A percentile compares a stretch with the other conserved stretches of the same genome.
These are phyloP conservation scores for Pelargonium myrrhifolium DNA, from an alignment of 441 rosid species.

Conservation along the genomic window DNA sequence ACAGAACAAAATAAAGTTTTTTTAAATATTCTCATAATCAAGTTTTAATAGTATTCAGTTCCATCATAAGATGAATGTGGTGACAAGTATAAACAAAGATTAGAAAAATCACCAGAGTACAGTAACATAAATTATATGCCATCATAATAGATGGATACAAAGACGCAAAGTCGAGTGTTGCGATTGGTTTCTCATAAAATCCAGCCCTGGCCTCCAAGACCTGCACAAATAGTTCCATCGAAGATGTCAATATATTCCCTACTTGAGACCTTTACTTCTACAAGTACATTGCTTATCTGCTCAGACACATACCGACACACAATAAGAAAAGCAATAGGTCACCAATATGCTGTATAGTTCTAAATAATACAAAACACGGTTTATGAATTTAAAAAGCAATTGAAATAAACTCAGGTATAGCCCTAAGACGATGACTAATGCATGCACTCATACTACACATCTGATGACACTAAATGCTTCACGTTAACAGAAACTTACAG, in stretches of 20 bases:
- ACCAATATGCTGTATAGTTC: background rate
- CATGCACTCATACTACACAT: background rate
- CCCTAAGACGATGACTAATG: background rate
- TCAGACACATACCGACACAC: no score
- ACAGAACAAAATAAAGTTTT: slow-evolving; percentile 24
- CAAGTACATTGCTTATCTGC: no score
- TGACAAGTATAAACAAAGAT: slow-evolving; percentile 14
- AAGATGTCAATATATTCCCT: slow-evolving; percentile 6
- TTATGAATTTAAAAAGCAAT: slow-evolving; percentile 1
- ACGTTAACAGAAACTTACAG: slow-evolving; percentile 50
- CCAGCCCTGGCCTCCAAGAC: slow-evolving; percentile 92
- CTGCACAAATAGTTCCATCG: slow-evolving; percentile 36
- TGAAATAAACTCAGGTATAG: background rate
- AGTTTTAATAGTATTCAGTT: background rate
- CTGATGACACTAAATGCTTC: background rate
- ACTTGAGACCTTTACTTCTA: no score
- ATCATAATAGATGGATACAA: slow-evolving; percentile 97
- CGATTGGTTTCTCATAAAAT: slow-evolving; percentile 91
- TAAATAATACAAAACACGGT: background rate
- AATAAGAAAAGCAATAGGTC: background rate
- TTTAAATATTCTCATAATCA: slow-evolving; percentile 14
- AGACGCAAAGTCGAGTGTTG: slow-evolving; percentile 96
- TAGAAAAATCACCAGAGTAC: slow-evolving; percentile 66
- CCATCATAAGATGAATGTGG: slow-evolving; percentile 7
- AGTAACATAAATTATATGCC: slow-evolving; percentile 97